phyloP scores from a whole-genome alignment of 169 alveolate species.

The Plasmodium fragile region DNA sequence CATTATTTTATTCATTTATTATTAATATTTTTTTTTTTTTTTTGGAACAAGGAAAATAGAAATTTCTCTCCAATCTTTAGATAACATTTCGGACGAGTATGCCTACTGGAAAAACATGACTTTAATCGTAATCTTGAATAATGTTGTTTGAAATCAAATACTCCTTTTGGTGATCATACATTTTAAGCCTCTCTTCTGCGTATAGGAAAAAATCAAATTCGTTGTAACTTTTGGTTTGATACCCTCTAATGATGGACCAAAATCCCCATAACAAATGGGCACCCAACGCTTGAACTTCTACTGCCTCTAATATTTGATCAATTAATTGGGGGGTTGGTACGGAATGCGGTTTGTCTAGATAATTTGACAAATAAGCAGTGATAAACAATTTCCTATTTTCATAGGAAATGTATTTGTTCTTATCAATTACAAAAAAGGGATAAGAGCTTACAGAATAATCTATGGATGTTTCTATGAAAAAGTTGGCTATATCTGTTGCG shows the following conservation, averaged over 20 bases:
- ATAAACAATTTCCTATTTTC: slow-evolving; percentile 81
- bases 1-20: neutral
- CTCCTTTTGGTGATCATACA: slow-evolving; percentile 59
- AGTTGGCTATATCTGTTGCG: slow-evolving; percentile 85
- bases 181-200: slow-evolving; percentile 63
- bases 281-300: slow-evolving; percentile 83
- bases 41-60: neutral
- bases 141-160: slow-evolving; percentile 48
- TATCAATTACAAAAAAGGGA: slow-evolving; percentile 80
- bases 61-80: neutral
- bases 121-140: slow-evolving; percentile 28
- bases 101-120: neutral
- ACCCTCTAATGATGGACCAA: slow-evolving; percentile 81
- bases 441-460: slow-evolving; percentile 79
- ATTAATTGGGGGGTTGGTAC: slow-evolving; percentile 69
- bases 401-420: slow-evolving; percentile 80
- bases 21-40: neutral
- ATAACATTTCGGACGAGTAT: neutral
- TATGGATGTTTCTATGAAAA: slow-evolving; percentile 82
- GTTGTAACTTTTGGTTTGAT: slow-evolving; percentile 66
- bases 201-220: slow-evolving; percentile 79
- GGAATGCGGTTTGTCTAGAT: slow-evolving; percentile 66
- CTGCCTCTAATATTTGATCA: slow-evolving; percentile 76
- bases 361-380: slow-evolving; percentile 81
- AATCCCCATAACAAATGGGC: slow-evolving; percentile 85